A percentile compares a stretch with the other conserved stretches of the same genome.
These are phyloP conservation scores for Cairneyella variabilis DNA, from an alignment of 495 filamentous ascomycete species.

Conservation along the genomic window DNA sequence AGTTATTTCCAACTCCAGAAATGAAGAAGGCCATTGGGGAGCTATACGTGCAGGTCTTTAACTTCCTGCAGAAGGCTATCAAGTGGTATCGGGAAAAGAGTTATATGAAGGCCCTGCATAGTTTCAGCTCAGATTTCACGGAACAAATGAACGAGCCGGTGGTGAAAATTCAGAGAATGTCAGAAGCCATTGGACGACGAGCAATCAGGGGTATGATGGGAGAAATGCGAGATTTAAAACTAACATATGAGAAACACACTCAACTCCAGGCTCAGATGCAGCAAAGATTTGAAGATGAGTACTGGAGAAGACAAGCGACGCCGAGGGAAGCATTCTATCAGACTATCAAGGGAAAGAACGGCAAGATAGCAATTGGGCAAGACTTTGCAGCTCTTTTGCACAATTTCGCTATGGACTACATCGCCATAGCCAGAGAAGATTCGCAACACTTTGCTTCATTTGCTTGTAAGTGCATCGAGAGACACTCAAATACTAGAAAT, in stretches of 20 bases:
- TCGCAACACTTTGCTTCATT: too few relatives aligned
- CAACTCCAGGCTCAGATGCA: neutral
- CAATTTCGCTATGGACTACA: neutral
- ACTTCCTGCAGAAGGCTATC: constrained; percentile 6
- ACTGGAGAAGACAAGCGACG: neutral
- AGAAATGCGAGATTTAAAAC: neutral
- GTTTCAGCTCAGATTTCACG: neutral
- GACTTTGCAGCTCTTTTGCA: neutral
- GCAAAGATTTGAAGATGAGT: neutral
- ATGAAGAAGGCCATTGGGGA: neutral
- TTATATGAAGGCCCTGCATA: neutral
- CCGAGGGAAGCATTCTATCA: neutral
- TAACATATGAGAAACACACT: neutral
- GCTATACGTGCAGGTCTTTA: constrained; percentile 6
- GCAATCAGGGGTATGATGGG: neutral
- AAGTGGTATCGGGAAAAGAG: constrained; percentile 8
- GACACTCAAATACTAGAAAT: too few relatives aligned
- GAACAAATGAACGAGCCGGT: neutral
- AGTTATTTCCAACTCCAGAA: neutral
- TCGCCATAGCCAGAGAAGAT: neutral
- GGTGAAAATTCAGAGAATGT: neutral
- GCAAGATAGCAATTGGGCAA: neutral
- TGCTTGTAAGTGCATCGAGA: too few relatives aligned
- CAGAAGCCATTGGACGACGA: neutral
- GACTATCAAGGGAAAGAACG: neutral